Evolutionary conservation across 768 basidiomycete species (phyloP), one percentile per base, ranked within the genome.

Genomic region (Favolaschia claudopus): DNA sequence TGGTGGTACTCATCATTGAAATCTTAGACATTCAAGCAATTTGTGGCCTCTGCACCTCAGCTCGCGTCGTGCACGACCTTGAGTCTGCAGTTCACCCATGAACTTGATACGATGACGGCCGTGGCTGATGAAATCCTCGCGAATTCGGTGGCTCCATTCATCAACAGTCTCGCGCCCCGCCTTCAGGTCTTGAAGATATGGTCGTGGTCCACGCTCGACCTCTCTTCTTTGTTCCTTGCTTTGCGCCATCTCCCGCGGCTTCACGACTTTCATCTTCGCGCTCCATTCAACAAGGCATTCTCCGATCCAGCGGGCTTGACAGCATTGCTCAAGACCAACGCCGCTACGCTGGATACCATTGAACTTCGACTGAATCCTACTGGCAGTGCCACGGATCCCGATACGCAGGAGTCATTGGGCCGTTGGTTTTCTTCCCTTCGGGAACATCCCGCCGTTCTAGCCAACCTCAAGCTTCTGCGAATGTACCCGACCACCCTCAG

Each of bases 251-350:
- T 79, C 44, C 77, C 78, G 7, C 50, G 42, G 7, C 68, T 84
- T 24, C 53, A 67, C 27, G 51, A 65, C 25, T 70, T 80, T 40
- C 71, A 70, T 37, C 62, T 81, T 24, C 74, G 77, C 9, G 73
- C 76, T 34, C 70, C 77, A 9, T 82, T 82, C 63, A 76, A 79
- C 58, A 71, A 69, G 38, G 71, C 77, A 4, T 74, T 81, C 45
- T 56, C 55, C 17, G 69, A 81, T 48, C 70, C 79, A 2, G 69
- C 69, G 27, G 77, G 78, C 14, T 62, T 83, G 29, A 71, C 73
- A 7, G 50, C 58, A 4, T 58, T 81, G 31, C 66, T 82, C 4
- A 58, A 65, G 37, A 63, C 52, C 19, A 69, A 74, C 29, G 67
- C 76, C 1, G 27, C 65, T 19, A 72, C 71, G 2, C 69, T 83